phyloP scores from a whole-genome alignment of 148 eudicot species.

The Vaccinium corymbosum region DNA sequence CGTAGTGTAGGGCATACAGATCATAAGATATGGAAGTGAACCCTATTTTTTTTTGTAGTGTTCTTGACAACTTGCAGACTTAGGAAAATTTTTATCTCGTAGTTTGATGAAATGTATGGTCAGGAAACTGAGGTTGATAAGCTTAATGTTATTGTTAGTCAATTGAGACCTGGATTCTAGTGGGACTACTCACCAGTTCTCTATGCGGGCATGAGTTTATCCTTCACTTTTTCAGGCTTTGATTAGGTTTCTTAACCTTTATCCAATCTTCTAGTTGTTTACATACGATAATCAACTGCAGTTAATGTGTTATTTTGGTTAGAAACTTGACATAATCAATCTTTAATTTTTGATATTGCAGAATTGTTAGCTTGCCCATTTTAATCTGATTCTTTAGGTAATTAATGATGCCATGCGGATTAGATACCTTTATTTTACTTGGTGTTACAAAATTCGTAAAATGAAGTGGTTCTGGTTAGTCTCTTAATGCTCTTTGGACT shows the following conservation, averaged over 20 bases:
- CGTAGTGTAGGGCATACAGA: neutral
- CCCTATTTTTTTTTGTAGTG: neutral
- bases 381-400: neutral
- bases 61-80: neutral
- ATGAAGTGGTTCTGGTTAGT: neutral
- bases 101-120: constrained; percentile 8
- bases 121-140: neutral
- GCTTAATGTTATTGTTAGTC: neutral
- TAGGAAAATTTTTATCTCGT: neutral
- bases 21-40: neutral
- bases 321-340: neutral
- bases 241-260: neutral
- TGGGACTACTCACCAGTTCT: neutral
- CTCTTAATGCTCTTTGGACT: neutral
- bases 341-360: neutral
- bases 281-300: neutral
- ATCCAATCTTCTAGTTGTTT: neutral
- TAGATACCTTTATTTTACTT: neutral
- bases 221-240: neutral
- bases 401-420: neutral
- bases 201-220: neutral
- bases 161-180: neutral
- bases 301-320: neutral
- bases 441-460: neutral
- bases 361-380: neutral